Evolutionary conservation across 1,284 basidiomycete species (phyloP).

Genomic region (Austroboletus olivaceoglutinosus): DNA sequence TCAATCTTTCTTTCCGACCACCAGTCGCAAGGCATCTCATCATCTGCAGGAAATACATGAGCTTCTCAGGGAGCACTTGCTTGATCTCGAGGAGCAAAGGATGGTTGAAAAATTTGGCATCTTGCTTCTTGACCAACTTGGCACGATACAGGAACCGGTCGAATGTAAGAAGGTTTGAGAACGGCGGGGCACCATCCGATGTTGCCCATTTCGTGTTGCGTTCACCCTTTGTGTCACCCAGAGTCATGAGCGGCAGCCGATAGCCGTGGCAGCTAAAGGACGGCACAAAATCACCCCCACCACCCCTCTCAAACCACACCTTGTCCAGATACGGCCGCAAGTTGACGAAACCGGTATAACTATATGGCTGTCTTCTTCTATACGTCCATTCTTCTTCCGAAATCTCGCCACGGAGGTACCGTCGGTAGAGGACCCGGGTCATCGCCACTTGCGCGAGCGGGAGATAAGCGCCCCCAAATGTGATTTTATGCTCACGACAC

Average conservation of each 20-base stretch:
- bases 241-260: slow-evolving; percentile 51
- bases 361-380: too few relatives aligned
- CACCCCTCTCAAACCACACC: slow-evolving; percentile 37
- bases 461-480: too few relatives aligned
- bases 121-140: slow-evolving; percentile 39
- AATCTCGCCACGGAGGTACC: too few relatives aligned
- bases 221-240: slow-evolving; percentile 25
- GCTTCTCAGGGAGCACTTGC: background rate
- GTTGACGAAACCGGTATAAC: too few relatives aligned
- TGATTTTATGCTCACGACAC: too few relatives aligned
- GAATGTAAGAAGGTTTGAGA: slow-evolving; percentile 38
- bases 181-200: slow-evolving; percentile 6
- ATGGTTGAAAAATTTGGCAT: slow-evolving; percentile 36
- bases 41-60: background rate
- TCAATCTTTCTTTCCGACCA: too few relatives aligned
- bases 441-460: too few relatives aligned
- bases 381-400: too few relatives aligned
- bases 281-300: slow-evolving; percentile 42
- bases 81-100: slow-evolving; percentile 39
- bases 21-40: too few relatives aligned
- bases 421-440: too few relatives aligned
- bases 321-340: too few relatives aligned
- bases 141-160: slow-evolving; percentile 48
- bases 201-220: too few relatives aligned
- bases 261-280: slow-evolving; percentile 46